These are phyloP conservation scores for Aspergillus heteromorphus DNA, from an alignment of 495 filamentous ascomycete species.

Conservation along the genomic window DNA sequence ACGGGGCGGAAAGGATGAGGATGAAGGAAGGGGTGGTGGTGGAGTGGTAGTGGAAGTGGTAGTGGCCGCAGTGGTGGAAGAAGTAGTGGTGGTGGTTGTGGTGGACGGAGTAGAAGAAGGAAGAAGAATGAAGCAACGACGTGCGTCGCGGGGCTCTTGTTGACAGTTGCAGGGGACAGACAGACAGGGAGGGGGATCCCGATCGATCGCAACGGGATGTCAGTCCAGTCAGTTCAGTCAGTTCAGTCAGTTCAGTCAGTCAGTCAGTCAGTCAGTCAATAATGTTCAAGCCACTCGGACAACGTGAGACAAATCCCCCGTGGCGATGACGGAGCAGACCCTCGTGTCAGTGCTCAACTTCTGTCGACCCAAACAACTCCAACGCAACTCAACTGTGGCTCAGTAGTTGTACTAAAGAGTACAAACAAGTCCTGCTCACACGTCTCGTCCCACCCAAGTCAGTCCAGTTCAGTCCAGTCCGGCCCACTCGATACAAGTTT, in stretches of 20 bases:
- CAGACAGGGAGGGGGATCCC: slow-evolving; percentile 19
- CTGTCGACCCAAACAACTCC: neutral
- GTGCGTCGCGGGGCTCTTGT: slow-evolving; percentile 37
- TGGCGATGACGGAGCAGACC: neutral
- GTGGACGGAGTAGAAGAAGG: slow-evolving; percentile 5
- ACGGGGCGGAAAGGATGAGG: neutral
- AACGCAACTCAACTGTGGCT: neutral
- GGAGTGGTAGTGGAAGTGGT: slow-evolving; percentile 1
- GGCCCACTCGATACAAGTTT: no score
- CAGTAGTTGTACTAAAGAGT: no score
- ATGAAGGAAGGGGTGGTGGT: slow-evolving; percentile 3
- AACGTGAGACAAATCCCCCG: slow-evolving; percentile 18
- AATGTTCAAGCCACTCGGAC: slow-evolving; percentile 24
- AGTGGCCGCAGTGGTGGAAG: slow-evolving; percentile 19
- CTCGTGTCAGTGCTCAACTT: neutral
- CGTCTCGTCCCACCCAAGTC: no score
- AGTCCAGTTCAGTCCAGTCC: no score
- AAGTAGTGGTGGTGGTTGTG: slow-evolving; percentile 10
- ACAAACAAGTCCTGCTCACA: no score
- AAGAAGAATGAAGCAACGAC: neutral
- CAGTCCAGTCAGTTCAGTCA: neutral
- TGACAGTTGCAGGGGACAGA: slow-evolving; percentile 30
- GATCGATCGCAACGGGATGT: slow-evolving; percentile 25
- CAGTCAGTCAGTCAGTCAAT: neutral
- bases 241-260: neutral